These are phyloP conservation scores for Rubroboletus satanas DNA, from an alignment of 768 basidiomycete species.

Conservation along the genomic window DNA sequence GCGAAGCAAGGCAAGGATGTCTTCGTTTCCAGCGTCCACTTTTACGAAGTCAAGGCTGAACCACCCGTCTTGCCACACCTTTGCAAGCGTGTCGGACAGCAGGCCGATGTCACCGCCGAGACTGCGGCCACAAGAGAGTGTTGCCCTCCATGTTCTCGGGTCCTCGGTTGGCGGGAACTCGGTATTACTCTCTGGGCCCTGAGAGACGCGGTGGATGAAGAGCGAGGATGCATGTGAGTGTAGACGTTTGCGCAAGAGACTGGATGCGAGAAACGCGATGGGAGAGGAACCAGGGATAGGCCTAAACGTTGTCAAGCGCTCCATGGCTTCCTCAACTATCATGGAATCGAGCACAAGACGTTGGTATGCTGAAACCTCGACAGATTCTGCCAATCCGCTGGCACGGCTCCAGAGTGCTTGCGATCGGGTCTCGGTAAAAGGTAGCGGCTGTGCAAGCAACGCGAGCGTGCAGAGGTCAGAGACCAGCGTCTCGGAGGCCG, in stretches of 20 bases:
- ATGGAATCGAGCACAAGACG: constrained; percentile 51
- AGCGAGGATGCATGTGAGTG: constrained; percentile 48
- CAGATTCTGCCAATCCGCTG: constrained; percentile 20
- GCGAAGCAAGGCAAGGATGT: constrained; percentile 50
- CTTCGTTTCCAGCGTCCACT: constrained; percentile 36
- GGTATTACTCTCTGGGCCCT: constrained; percentile 12
- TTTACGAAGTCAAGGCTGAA: constrained; percentile 24
- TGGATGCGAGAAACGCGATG: constrained; percentile 48
- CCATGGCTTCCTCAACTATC: constrained; percentile 51
- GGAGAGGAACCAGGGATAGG: constrained; percentile 30
- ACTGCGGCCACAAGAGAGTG: constrained; percentile 56
- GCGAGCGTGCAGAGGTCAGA: constrained; percentile 56
- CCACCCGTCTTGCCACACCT: constrained; percentile 46
- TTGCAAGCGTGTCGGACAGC: constrained; percentile 55
- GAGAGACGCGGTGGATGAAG: constrained; percentile 48
- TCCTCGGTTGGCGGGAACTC: constrained; percentile 21
- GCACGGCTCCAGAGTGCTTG: constrained; percentile 42
- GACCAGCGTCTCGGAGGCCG: constrained; percentile 34
- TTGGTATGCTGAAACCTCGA: constrained; percentile 44
- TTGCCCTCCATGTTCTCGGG: constrained; percentile 41
- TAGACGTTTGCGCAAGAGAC: constrained; percentile 49
- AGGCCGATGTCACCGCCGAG: constrained; percentile 57
- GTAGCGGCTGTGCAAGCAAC: constrained; percentile 44
- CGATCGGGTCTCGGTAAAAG: constrained; percentile 40
- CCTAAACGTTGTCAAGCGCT: constrained; percentile 30